Percentiles rank a stretch among this genome's conserved stretches.
phyloP scores from a whole-genome alignment of 306 rosid species.

The Herpetospermum pedunculosum region DNA sequence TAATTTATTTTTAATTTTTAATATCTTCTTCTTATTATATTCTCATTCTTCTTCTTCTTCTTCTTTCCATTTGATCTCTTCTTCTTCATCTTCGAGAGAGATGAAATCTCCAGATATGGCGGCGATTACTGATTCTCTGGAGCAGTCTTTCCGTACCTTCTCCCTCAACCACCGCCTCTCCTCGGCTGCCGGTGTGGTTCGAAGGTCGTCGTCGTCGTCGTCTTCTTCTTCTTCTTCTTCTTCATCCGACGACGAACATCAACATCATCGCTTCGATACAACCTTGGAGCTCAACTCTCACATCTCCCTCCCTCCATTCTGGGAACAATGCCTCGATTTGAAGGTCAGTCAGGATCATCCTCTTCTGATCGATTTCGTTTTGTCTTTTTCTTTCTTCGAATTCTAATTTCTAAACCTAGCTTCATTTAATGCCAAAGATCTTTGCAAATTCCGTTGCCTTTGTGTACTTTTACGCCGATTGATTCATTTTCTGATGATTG shows the following conservation, averaged over 20 bases:
- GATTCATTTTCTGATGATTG: not conserved
- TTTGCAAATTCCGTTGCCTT: not conserved
- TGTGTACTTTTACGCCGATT: conserved; percentile 6
- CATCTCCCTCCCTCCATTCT: conserved; percentile 78
- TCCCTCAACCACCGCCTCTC: conserved; percentile 38
- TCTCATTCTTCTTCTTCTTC: not conserved
- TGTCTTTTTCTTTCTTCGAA: not conserved
- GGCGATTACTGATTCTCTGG: conserved; percentile 71
- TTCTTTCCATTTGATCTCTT: not conserved
- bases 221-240: not conserved
- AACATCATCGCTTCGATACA: conserved; percentile 23
- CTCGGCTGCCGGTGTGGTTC: not conserved
- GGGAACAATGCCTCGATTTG: conserved; percentile 97
- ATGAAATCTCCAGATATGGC: conserved; percentile 6
- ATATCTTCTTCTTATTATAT: not conserved
- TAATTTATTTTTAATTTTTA: not conserved
- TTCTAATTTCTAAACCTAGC: not conserved
- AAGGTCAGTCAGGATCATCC: conserved; percentile 56
- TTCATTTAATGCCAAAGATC: conserved; percentile 3
- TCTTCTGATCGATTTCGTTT: too few relatives aligned
- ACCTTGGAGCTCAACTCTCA: conserved; percentile 84
- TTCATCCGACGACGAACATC: not conserved
- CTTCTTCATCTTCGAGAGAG: not conserved
- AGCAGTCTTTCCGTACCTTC: conserved; percentile 68
- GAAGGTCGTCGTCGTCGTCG: not conserved